Conservation (phyloP, 148 eudicot genomes). For the Chenopodium suecicum region DNA sequence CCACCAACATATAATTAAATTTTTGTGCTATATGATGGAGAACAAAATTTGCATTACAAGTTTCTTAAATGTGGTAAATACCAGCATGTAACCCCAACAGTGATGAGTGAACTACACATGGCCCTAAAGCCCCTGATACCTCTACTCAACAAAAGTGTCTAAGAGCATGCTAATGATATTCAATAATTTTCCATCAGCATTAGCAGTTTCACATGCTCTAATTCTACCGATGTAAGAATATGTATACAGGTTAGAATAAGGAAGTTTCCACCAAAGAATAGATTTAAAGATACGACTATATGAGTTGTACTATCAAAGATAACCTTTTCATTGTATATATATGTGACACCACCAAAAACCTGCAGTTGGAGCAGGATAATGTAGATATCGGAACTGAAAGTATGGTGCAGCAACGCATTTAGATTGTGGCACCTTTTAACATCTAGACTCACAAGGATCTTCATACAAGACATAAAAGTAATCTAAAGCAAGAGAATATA, state of each 20-base stretch:
- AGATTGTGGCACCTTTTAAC: background rate
- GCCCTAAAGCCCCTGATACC: too few species aligned
- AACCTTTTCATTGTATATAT: background rate
- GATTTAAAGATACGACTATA: background rate
- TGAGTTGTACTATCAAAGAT: too few species aligned
- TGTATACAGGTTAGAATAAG: background rate
- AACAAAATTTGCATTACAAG: background rate
- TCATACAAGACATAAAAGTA: background rate
- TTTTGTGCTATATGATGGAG: background rate
- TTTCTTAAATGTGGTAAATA: background rate
- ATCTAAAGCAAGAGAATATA: slow-evolving; percentile 5
- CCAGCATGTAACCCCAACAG: background rate
- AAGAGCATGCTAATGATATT: too few species aligned
- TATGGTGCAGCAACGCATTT: background rate
- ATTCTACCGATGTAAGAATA: background rate
- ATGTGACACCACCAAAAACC: background rate
- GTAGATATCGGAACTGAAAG: background rate
- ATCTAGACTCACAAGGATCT: background rate
- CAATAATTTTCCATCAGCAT: background rate
- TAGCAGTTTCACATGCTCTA: background rate
- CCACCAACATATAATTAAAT: background rate
- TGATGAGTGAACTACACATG: background rate
- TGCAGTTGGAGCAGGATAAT: background rate
- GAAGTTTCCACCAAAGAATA: background rate
- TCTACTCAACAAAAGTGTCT: background rate